phyloP scores from a whole-genome alignment of 805 yeast genomes.

The Yamadazyma kitorensis region DNA sequence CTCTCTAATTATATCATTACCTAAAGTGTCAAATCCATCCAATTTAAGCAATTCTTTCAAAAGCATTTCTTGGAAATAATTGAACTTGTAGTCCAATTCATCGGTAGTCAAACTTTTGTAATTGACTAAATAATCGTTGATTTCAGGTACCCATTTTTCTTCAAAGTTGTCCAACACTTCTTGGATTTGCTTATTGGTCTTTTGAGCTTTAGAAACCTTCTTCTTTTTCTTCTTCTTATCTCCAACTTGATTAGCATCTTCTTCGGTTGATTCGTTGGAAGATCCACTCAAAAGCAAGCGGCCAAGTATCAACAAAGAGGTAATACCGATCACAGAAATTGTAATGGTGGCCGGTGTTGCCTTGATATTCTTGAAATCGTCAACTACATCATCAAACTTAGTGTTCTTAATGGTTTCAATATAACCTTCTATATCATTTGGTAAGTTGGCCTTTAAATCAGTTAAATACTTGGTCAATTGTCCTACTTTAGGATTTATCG shows the following conservation, averaged over 20 bases:
- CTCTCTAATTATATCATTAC: slow-evolving; percentile 49
- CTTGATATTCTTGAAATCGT: slow-evolving; percentile 28
- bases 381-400: slow-evolving; percentile 20
- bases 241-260: too few species aligned
- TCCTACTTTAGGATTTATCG: slow-evolving; percentile 9
- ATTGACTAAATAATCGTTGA: slow-evolving; percentile 30
- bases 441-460: slow-evolving; percentile 7
- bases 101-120: slow-evolving; percentile 24
- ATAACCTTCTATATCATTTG: slow-evolving; percentile 8
- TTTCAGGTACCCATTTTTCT: slow-evolving; percentile 36
- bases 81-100: slow-evolving; percentile 46
- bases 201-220: slow-evolving; percentile 38
- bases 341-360: slow-evolving; percentile 35
- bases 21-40: slow-evolving; percentile 59
- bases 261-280: slow-evolving; percentile 4
- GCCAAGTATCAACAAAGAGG: slow-evolving; percentile 25
- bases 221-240: slow-evolving; percentile 28
- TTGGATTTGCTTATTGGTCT: slow-evolving; percentile 39
- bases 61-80: slow-evolving; percentile 64
- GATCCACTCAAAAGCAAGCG: slow-evolving; percentile 13
- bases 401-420: slow-evolving; percentile 8
- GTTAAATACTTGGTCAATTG: slow-evolving; percentile 6
- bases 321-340: slow-evolving; percentile 19
- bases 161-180: slow-evolving; percentile 39
- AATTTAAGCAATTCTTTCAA: slow-evolving; percentile 63